A percentile compares a stretch with the other conserved stretches of the same genome.
Evolutionary conservation across 257 asterid genomes (phyloP).

Genomic region (Salvia miltiorrhiza): DNA sequence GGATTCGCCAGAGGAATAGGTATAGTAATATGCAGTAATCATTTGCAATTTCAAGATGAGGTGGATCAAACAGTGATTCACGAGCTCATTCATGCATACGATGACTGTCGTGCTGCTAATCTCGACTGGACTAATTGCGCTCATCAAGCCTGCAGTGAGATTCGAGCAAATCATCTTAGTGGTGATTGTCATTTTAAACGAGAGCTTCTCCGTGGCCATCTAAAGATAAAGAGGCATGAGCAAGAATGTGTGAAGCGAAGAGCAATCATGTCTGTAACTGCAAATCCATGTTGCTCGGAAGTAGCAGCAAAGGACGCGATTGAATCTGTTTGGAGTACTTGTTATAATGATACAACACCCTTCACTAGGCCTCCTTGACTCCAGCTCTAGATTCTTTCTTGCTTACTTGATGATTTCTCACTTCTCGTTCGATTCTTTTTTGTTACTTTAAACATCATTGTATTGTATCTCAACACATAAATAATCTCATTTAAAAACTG

Average conservation of each 20-base stretch:
- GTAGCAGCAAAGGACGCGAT: conserved; percentile 75
- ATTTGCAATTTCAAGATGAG: conserved; percentile 61
- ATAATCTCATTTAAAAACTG: too few species aligned
- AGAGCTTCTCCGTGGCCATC: too few species aligned
- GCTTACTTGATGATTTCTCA: neutral
- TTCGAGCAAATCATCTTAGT: too few species aligned
- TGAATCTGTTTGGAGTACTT: too few species aligned
- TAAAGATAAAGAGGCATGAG: too few species aligned
- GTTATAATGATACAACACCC: conserved; percentile 80
- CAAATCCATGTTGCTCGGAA: conserved; percentile 49
- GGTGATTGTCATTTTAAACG: too few species aligned
- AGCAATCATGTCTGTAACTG: conserved; percentile 56
- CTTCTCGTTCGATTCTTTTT: too few species aligned
- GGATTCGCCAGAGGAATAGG: conserved; percentile 57
- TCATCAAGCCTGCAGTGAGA: conserved; percentile 84
- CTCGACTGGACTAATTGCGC: conserved; percentile 73
- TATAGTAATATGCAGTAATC: conserved; percentile 64
- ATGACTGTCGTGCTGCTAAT: conserved; percentile 80
- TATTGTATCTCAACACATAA: too few species aligned
- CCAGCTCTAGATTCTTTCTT: neutral
- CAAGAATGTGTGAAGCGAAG: conserved; percentile 82
- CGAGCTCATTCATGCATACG: conserved; percentile 93
- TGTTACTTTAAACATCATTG: too few species aligned
- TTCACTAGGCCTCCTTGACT: conserved; percentile 81
- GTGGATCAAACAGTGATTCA: conserved; percentile 82